Evolutionary conservation across 768 basidiomycete genomes (phyloP), one percentile per base, ranked within the genome.

Genomic region (Coprinopsis strossmayeri): DNA sequence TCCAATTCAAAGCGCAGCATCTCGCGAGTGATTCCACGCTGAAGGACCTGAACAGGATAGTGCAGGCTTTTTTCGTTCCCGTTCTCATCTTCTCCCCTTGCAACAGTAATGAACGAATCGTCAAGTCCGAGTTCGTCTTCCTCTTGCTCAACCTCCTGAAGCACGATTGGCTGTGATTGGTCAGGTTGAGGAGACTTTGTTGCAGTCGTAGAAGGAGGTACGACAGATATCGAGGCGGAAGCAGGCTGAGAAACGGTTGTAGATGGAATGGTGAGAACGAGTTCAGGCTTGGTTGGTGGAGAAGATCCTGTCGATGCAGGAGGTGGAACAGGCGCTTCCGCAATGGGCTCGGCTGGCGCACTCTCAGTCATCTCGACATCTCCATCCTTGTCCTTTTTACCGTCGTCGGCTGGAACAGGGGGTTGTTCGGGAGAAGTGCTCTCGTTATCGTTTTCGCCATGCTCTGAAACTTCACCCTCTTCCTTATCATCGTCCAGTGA

Each of bases 1-100:
- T 70, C 69, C 18, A 61, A 48, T 37, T 64, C 59, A 52, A 72
- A 72, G 48, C 65, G 55, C 45, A 71, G 67, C 69, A 70, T 68
- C 3, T 59, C 57, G 49, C 59, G 59, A 2, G 58, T 60, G 10
- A 72, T 55, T 30, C 65, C 63, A 15, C 64, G 61, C 52, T 70
- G 69, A 24, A 72, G 54, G 24, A 70, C 65, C 48, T 69, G 71
- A 23, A 69, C 59, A 45, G 60, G 48, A 48, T 55, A 34, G 17
- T 46, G 51, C 34, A 40, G 49, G 27, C 45, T 42, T 38, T 43
- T 25, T 34, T 52, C 46, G 18, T 45, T 51, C 35, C 46, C 34
- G 43, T 44, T 47, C 47, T 52, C 51, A 28, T 52, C 51, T 37
- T 52, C 41, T 24, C 37, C 51, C 23, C 46, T 35, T 12, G 39